Evolutionary conservation across 345 rosid genomes (phyloP), one percentile per base, ranked within the genome.

Genomic region (Populus euphratica): DNA sequence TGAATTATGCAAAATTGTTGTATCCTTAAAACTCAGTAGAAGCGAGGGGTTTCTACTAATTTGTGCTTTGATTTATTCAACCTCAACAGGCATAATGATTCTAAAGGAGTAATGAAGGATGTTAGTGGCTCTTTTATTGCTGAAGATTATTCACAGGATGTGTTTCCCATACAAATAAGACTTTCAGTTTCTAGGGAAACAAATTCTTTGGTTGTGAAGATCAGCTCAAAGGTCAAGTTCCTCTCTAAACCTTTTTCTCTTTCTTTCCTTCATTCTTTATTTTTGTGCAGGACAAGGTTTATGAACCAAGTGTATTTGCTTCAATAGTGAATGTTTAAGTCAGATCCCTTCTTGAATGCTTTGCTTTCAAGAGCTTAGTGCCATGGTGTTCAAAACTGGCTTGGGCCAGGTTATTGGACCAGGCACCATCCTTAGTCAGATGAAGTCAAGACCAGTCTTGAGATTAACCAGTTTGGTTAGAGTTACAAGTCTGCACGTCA

Each of bases 121-220:
- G 59, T 39, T 21, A 13, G 31, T 70, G 5, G 9, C 41, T 27
- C 73, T n/a, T 76, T 65, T 36, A 38, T 70, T 17, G 27, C n/a
- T 20, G 76, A 70, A 50, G 76, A 71, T 76, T 25, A 52, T 39
- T 31, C 33, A 7, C 76, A 61, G 65, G 83, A 76, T 67, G 25
- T 64, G 12, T 76, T 80, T 80, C 47, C 76, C 8, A 6, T 80
- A 66, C 33, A 80, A 20, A 76, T 80, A 49, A 80, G 79, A 76
- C 72, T 80, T 80, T 80, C 79, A 52, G 63, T 76, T 66, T 80
- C 76, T 23, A 6, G 17, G 73, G 79, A 54, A 72, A 64, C 73
- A 39, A 50, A 80, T 39, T 47, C 83, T 71, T 71, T 80, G 76
- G 6, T 65, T 39, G 83, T 72, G 62, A 76, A 76, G 64, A 75